phyloP scores from a whole-genome alignment of 257 asterid species.

The Solanum paucissectum region DNA sequence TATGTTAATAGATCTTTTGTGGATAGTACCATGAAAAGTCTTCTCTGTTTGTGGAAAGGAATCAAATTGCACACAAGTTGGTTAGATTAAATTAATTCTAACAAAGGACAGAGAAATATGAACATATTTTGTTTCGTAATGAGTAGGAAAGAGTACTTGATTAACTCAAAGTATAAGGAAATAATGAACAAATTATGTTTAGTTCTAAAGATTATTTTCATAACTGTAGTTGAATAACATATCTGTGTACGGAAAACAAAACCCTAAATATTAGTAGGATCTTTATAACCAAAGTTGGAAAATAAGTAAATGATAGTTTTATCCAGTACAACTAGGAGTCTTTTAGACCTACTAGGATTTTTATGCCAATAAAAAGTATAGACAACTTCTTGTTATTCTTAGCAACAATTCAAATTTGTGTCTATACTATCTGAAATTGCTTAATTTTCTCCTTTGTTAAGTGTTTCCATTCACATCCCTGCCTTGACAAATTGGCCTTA shows the following conservation, averaged over 20 bases:
- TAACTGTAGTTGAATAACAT: neutral
- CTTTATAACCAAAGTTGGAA: no score
- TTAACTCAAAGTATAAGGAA: neutral
- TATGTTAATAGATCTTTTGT: neutral
- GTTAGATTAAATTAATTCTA: neutral
- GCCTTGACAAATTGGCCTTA: neutral
- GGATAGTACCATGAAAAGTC: neutral
- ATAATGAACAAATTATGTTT: neutral
- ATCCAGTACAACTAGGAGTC: no score
- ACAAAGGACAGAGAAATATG: neutral
- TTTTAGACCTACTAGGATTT: no score
- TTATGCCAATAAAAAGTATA: no score
- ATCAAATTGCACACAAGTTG: neutral
- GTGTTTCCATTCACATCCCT: neutral
- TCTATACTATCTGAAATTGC: no score
- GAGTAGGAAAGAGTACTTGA: neutral
- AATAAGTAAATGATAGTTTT: no score
- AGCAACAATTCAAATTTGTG: no score
- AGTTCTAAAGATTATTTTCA: neutral
- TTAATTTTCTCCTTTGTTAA: no score
- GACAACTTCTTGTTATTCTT: no score
- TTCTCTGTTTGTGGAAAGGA: neutral
- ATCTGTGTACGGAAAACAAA: no score
- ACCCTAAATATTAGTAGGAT: no score
- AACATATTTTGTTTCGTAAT: neutral